Conservation (phyloP, 2,329 filamentous ascomycete genomes). For the Ophiostoma angusticollis region DNA sequence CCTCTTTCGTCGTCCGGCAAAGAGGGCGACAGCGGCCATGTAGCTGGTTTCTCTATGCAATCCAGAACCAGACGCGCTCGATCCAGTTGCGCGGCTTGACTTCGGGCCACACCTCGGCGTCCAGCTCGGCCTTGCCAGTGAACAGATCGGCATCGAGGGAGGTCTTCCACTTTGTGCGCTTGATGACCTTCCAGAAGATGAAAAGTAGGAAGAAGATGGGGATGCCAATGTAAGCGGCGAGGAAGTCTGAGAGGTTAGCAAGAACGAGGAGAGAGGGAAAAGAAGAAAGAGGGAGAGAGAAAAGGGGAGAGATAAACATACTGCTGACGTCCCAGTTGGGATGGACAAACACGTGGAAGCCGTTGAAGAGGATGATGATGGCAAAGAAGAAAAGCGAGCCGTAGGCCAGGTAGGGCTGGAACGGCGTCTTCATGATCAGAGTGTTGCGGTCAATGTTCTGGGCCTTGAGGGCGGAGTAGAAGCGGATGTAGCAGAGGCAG, state of each 20-base stretch:
- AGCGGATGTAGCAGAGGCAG: conserved; percentile 55
- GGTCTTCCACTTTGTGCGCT: conserved; percentile 26
- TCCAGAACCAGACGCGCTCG: conserved; percentile 42
- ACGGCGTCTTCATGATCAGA: conserved; percentile 50
- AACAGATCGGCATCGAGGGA: conserved; percentile 39
- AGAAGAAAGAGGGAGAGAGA: background rate
- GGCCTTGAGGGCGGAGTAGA: conserved; percentile 50
- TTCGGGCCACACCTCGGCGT: conserved; percentile 29
- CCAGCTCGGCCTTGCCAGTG: conserved; percentile 48
- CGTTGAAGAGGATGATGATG: conserved; percentile 60
- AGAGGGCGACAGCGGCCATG: no score
- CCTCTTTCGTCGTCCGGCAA: no score
- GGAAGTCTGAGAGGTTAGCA: conserved; percentile 64
- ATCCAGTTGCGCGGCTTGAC: conserved; percentile 37
- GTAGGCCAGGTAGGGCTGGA: conserved; percentile 58
- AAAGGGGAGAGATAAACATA: background rate
- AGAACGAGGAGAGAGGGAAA: conserved; percentile 21
- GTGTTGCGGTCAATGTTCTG: conserved; percentile 52
- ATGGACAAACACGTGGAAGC: conserved; percentile 60
- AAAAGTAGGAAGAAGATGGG: conserved; percentile 50
- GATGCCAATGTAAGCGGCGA: conserved; percentile 51
- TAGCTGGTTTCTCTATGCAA: conserved; percentile 9
- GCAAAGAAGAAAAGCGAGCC: conserved; percentile 49
- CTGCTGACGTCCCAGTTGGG: conserved; percentile 20
- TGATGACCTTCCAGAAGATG: conserved; percentile 43